Evolutionary conservation across 345 rosid species (phyloP).

Genomic region (Pugionium dolabratum): DNA sequence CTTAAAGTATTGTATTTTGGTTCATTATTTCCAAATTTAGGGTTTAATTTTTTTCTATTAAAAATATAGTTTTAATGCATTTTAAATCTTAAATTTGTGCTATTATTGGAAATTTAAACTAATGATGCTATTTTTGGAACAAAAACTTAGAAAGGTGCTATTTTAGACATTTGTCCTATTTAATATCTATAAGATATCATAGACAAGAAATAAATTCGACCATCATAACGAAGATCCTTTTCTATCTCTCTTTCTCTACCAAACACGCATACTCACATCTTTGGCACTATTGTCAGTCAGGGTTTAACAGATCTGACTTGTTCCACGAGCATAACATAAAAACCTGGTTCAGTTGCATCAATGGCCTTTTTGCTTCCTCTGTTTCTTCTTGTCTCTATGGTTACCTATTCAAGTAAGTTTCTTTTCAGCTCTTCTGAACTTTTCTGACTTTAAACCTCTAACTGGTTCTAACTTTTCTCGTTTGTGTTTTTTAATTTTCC

Average conservation of each 20-base stretch:
- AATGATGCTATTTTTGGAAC: no score
- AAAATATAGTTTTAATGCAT: no score
- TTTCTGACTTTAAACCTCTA: neutral
- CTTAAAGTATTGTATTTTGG: no score
- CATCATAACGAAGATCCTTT: slow-evolving; percentile 20
- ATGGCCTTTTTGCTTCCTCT: slow-evolving; percentile 60
- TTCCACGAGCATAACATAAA: neutral
- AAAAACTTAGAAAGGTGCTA: no score
- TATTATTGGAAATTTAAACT: no score
- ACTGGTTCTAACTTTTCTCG: no score
- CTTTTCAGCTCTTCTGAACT: neutral
- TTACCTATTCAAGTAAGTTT: slow-evolving; percentile 70
- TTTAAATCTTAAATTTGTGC: no score
- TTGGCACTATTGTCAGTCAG: neutral
- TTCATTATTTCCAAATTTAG: no score
- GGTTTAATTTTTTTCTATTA: no score
- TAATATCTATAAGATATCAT: slow-evolving; percentile 6
- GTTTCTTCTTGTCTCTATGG: slow-evolving; percentile 53
- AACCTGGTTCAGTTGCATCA: slow-evolving; percentile 7
- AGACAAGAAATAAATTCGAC: slow-evolving; percentile 4
- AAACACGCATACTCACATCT: slow-evolving; percentile 7
- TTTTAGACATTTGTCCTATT: no score
- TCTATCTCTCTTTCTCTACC: slow-evolving; percentile 10
- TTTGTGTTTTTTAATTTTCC: no score
- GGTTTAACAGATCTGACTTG: slow-evolving; percentile 1